Conservation (phyloP, 2,329 filamentous ascomycete species). For the Fusarium musae region DNA sequence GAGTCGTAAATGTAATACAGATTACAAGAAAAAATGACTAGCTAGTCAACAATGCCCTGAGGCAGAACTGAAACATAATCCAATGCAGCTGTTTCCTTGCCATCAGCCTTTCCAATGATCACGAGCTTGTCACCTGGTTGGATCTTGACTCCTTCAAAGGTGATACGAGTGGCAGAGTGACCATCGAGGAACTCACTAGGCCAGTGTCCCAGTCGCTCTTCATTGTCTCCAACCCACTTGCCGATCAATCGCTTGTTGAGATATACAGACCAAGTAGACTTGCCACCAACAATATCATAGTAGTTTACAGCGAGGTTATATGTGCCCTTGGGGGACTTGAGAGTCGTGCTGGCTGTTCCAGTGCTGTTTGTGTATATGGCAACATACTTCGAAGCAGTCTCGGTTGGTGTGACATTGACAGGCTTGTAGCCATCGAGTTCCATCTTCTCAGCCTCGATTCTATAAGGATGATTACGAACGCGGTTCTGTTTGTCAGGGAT, state of each 20-base stretch:
- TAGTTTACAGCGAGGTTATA: constrained; percentile 76
- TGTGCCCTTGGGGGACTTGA: constrained; percentile 48
- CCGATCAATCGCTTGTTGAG: constrained; percentile 65
- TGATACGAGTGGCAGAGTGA: constrained; percentile 71
- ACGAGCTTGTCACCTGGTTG: constrained; percentile 62
- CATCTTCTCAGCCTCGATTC: constrained; percentile 78
- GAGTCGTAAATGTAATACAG: not conserved
- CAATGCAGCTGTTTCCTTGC: constrained; percentile 71
- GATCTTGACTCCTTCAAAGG: constrained; percentile 63
- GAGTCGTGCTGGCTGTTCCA: constrained; percentile 8
- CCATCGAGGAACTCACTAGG: constrained; percentile 70
- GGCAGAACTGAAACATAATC: constrained; percentile 75
- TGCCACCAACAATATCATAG: constrained; percentile 70
- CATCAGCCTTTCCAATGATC: constrained; percentile 67
- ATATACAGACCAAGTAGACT: constrained; percentile 64
- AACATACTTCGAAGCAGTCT: constrained; percentile 62
- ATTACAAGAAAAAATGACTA: not conserved
- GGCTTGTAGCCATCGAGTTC: constrained; percentile 65
- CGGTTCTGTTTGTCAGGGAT: constrained; percentile 67
- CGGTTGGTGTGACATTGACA: constrained; percentile 66
- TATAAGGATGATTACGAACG: constrained; percentile 70
- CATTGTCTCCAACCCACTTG: constrained; percentile 68
- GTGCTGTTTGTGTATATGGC: constrained; percentile 15
- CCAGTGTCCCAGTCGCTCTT: constrained; percentile 68
- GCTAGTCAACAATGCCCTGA: constrained; percentile 18